A percentile compares a stretch with the other conserved stretches of the same genome.
Conservation (phyloP, 257 asterid genomes). For the Rehmannia glutinosa region DNA sequence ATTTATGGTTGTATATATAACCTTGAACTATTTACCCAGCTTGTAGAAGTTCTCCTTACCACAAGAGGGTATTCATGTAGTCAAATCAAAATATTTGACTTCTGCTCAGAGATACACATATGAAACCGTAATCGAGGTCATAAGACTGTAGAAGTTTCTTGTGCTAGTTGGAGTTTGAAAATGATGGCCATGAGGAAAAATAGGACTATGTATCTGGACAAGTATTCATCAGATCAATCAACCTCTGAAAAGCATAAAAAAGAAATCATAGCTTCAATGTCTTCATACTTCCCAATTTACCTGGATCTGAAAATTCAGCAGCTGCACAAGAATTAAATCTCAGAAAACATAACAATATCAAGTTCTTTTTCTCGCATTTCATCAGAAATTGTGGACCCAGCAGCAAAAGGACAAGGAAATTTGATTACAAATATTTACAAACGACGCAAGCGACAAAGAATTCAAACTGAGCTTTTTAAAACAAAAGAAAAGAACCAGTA, state of each 20-base stretch:
- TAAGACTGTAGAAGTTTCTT: slow-evolving; percentile 24
- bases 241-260: no score
- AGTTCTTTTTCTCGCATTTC: background rate
- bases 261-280: slow-evolving; percentile 20
- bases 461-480: background rate
- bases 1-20: slow-evolving; percentile 7
- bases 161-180: slow-evolving; percentile 27
- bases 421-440: no score
- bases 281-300: slow-evolving; percentile 25
- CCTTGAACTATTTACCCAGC: slow-evolving; percentile 11
- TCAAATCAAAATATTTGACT: slow-evolving; percentile 34
- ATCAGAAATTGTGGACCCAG: background rate
- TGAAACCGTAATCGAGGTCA: slow-evolving; percentile 22
- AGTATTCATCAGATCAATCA: slow-evolving; percentile 11
- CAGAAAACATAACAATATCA: background rate
- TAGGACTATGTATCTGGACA: slow-evolving; percentile 3
- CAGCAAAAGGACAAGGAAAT: background rate
- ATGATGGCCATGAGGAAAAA: slow-evolving; percentile 13
- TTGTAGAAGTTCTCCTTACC: background rate
- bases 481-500: background rate
- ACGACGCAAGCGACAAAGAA: no score
- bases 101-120: slow-evolving; percentile 5
- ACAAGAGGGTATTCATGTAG: slow-evolving; percentile 7
- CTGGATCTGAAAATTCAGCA: slow-evolving; percentile 42
- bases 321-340: slow-evolving; percentile 8